These are phyloP conservation scores for Xylariaceae sp. DNA, from an alignment of 2,329 filamentous ascomycete genomes.

Conservation along the genomic window DNA sequence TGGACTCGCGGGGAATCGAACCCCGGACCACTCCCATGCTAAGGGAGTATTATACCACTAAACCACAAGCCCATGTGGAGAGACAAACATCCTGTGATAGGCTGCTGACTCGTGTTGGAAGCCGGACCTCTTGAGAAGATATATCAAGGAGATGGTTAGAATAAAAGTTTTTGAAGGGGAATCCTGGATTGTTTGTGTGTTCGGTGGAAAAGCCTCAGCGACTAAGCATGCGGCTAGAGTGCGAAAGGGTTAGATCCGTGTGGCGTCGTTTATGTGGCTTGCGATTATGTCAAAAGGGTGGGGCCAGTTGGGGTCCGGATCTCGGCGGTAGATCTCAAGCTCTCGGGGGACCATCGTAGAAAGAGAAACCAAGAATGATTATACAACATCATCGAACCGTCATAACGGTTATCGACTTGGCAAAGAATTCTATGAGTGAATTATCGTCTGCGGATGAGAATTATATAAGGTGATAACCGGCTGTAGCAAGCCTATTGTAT, in stretches of 20 bases:
- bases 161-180: background rate
- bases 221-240: background rate
- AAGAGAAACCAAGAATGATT: background rate
- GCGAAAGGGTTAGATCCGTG: background rate
- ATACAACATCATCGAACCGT: background rate
- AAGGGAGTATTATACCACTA: constrained; percentile 27
- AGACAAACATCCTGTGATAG: background rate
- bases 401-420: background rate
- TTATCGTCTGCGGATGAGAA: too few relatives aligned
- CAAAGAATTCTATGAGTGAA: background rate
- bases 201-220: background rate
- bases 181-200: background rate
- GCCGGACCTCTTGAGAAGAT: background rate
- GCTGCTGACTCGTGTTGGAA: background rate
- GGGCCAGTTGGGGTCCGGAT: background rate
- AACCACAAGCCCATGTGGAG: constrained; percentile 21
- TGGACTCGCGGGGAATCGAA: constrained; percentile 27
- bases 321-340: too few relatives aligned
- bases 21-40: constrained; percentile 27
- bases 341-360: too few relatives aligned
- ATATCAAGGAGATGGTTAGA: background rate
- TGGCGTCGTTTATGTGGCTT: background rate
- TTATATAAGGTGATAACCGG: too few relatives aligned
- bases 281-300: background rate
- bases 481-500: too few relatives aligned